Conservation (phyloP, 176 grass and related monocot genomes). For the Lolium multiflorum region DNA sequence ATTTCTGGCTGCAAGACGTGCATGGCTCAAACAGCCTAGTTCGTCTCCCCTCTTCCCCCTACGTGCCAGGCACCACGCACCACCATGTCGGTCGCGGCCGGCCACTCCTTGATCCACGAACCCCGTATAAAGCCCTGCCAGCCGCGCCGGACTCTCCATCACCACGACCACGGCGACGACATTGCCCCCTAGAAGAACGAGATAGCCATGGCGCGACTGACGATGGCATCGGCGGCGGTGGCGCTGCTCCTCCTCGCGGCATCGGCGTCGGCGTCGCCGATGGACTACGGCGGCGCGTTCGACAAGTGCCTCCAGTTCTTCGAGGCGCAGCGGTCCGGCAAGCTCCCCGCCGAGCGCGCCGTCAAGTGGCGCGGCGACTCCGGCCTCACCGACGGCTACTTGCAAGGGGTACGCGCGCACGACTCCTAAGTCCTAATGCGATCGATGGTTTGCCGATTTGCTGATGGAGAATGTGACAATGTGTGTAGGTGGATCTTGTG, state of each 20-base stretch:
- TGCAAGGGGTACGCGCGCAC: conserved; percentile 56
- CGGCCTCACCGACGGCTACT: conserved; percentile 72
- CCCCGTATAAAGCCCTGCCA: conserved; percentile 47
- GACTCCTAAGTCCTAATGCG: not conserved
- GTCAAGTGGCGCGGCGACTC: conserved; percentile 92
- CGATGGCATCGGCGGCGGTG: not conserved
- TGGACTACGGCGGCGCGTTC: conserved; percentile 77
- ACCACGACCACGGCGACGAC: not conserved
- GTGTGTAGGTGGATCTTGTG: conserved; percentile 73
- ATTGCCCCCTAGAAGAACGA: not conserved
- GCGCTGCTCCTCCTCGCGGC: conserved; percentile 46
- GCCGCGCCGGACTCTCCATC: conserved; percentile 26
- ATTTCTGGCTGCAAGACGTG: conserved; percentile 50
- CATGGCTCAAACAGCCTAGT: conserved; percentile 50
- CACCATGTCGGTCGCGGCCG: conserved; percentile 32
- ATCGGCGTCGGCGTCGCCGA: not conserved
- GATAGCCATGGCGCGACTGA: conserved; percentile 55
- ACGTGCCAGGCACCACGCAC: conserved; percentile 60
- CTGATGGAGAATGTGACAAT: not conserved
- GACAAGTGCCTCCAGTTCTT: conserved; percentile 88
- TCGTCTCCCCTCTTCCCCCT: not conserved
- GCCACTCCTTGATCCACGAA: conserved; percentile 21
- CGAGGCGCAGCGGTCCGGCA: conserved; percentile 88
- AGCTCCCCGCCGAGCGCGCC: conserved; percentile 68
- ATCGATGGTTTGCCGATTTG: not conserved